These are phyloP conservation scores for Microcyclospora tardicrescens DNA, from an alignment of 2,329 filamentous ascomycete genomes.

Conservation along the genomic window DNA sequence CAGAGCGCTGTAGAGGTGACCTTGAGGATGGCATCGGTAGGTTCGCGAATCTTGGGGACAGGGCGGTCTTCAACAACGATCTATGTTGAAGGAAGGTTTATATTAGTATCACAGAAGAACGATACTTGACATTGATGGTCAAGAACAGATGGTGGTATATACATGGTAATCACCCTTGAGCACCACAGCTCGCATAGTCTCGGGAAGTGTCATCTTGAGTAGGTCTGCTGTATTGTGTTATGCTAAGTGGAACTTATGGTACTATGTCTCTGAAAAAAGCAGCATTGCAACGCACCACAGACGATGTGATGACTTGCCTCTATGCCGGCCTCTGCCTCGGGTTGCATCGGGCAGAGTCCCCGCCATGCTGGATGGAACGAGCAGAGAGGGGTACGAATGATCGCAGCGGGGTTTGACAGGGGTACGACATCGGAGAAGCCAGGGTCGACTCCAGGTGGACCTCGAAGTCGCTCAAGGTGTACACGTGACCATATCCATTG, in stretches of 20 bases:
- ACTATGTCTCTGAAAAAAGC: too few species aligned
- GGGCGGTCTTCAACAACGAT: slow-evolving; percentile 67
- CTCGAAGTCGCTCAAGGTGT: too few species aligned
- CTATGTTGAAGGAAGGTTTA: slow-evolving; percentile 2
- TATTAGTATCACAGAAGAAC: background rate
- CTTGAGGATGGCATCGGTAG: slow-evolving; percentile 68
- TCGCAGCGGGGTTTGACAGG: too few species aligned
- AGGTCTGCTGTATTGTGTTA: background rate
- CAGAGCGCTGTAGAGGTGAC: slow-evolving; percentile 75
- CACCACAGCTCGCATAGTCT: slow-evolving; percentile 76
- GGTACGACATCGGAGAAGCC: too few species aligned
- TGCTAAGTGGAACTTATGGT: too few species aligned
- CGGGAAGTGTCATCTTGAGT: slow-evolving; percentile 9
- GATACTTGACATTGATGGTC: background rate
- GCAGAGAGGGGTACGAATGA: too few species aligned
- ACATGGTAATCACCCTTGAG: slow-evolving; percentile 63
- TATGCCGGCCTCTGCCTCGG: too few species aligned
- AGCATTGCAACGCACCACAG: too few species aligned
- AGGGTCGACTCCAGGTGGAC: too few species aligned
- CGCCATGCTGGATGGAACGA: too few species aligned
- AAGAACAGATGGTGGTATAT: slow-evolving; percentile 11
- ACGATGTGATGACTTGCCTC: background rate
- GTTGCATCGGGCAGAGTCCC: too few species aligned
- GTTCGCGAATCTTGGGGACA: slow-evolving; percentile 58
- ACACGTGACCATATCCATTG: too few species aligned